Conservation (phyloP, 768 basidiomycete genomes). For the Coprinellus micaceus region DNA sequence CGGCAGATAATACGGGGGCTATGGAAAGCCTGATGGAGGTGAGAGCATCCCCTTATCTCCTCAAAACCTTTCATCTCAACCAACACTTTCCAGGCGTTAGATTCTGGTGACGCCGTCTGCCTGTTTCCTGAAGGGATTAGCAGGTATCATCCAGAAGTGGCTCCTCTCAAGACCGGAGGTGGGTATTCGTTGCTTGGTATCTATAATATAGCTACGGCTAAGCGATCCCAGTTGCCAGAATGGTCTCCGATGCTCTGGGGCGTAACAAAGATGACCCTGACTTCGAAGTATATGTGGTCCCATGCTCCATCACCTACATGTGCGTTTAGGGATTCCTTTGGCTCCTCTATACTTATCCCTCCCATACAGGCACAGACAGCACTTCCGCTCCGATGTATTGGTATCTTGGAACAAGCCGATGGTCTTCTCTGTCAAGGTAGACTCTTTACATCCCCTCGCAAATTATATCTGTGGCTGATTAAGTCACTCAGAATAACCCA, state of each 20-base stretch:
- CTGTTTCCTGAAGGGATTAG: slow-evolving; percentile 87
- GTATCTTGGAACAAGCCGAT: slow-evolving; percentile 77
- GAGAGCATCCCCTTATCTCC: slow-evolving; percentile 7
- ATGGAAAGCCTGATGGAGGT: slow-evolving; percentile 73
- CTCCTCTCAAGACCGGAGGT: slow-evolving; percentile 87
- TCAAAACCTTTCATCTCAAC: slow-evolving; percentile 1
- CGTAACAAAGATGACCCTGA: slow-evolving; percentile 62
- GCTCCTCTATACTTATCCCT: slow-evolving; percentile 7
- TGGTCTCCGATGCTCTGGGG: slow-evolving; percentile 74
- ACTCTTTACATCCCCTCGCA: background rate
- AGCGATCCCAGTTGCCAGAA: slow-evolving; percentile 64
- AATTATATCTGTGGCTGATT: background rate
- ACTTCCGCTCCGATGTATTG: slow-evolving; percentile 85
- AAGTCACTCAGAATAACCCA: slow-evolving; percentile 53
- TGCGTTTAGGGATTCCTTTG: slow-evolving; percentile 23
- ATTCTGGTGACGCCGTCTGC: slow-evolving; percentile 74
- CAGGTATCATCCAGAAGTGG: slow-evolving; percentile 81
- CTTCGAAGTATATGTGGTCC: slow-evolving; percentile 70
- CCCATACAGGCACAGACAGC: slow-evolving; percentile 65
- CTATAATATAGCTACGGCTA: too few species aligned
- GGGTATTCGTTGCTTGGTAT: too few species aligned
- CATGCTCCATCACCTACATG: slow-evolving; percentile 84
- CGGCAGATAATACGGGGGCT: slow-evolving; percentile 60
- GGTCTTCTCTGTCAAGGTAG: slow-evolving; percentile 60
- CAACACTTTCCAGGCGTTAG: slow-evolving; percentile 53